Conservation (phyloP, 116 monocot species). For the Papilionanthe hybrid region DNA sequence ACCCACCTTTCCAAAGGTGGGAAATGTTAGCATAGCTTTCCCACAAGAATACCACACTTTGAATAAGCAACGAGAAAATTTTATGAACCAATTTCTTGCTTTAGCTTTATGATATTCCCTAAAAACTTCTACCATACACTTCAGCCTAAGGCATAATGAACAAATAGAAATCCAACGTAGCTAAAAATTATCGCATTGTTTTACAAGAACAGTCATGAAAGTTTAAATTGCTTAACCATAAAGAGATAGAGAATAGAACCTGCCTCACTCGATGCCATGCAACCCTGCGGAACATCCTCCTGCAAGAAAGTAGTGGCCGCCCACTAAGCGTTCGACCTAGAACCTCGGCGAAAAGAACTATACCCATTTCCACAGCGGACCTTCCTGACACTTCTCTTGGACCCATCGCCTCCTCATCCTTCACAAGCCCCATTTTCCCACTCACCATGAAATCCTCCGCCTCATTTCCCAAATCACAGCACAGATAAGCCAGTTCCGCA, state of each 20-base stretch:
- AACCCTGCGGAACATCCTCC: slow-evolving; percentile 67
- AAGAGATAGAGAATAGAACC: slow-evolving; percentile 43
- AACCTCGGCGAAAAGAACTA: slow-evolving; percentile 81
- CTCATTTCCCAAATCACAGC: slow-evolving; percentile 52
- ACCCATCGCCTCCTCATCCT: slow-evolving; percentile 59
- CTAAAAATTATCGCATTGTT: too few relatives aligned
- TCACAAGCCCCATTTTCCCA: slow-evolving; percentile 70
- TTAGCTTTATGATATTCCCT: too few relatives aligned
- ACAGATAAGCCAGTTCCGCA: slow-evolving; percentile 32
- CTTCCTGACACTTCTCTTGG: slow-evolving; percentile 38
- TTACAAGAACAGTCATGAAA: background rate
- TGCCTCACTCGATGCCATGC: slow-evolving; percentile 98
- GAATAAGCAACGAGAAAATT: too few relatives aligned
- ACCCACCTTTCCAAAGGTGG: too few relatives aligned
- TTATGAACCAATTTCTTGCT: too few relatives aligned
- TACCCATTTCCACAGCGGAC: slow-evolving; percentile 57
- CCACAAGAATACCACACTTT: too few relatives aligned
- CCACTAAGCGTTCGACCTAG: slow-evolving; percentile 87
- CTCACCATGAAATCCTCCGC: slow-evolving; percentile 28
- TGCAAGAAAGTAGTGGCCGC: slow-evolving; percentile 71
- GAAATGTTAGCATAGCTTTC: too few relatives aligned
- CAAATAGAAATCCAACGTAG: too few relatives aligned
- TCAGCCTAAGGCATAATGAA: too few relatives aligned
- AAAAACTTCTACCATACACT: too few relatives aligned
- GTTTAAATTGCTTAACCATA: background rate